Percentiles rank a stretch among this genome's conserved stretches.
phyloP scores from a whole-genome alignment of 805 yeast genomes.

The Suhomyces sp. region DNA sequence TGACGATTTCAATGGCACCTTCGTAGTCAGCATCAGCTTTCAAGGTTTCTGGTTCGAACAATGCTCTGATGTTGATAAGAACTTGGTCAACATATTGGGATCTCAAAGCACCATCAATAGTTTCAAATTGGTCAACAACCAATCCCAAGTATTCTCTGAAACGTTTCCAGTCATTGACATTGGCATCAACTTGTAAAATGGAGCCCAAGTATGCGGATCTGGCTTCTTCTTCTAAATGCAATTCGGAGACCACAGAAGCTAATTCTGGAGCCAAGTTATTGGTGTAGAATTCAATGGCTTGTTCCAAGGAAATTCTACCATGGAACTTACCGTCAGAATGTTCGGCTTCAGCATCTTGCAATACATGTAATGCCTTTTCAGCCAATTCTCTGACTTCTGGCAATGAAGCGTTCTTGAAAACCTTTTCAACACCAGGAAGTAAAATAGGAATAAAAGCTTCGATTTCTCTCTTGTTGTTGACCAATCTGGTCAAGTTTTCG shows the following conservation, averaged over 20 bases:
- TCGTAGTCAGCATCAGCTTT: constrained; percentile 57
- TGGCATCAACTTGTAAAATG: constrained; percentile 40
- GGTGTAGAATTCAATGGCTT: constrained; percentile 47
- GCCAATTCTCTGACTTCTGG: constrained; percentile 97
- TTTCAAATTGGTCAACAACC: constrained; percentile 20
- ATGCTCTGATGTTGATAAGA: constrained; percentile 48
- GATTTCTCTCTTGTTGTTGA: constrained; percentile 89
- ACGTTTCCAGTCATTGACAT: constrained; percentile 48
- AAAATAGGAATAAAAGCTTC: constrained; percentile 82
- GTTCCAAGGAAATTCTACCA: constrained; percentile 63
- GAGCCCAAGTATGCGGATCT: constrained; percentile 48
- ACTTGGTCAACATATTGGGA: constrained; percentile 43
- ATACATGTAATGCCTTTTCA: constrained; percentile 75
- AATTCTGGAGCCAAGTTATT: constrained; percentile 17
- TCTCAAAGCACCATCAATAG: constrained; percentile 25
- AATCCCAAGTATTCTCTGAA: constrained; percentile 53
- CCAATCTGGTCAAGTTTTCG: constrained; percentile 92
- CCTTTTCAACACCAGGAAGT: constrained; percentile 89
- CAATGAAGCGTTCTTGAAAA: constrained; percentile 83
- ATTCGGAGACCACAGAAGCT: constrained; percentile 12
- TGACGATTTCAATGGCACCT: constrained; percentile 88
- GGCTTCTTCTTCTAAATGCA: constrained; percentile 33
- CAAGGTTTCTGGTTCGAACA: constrained; percentile 48
- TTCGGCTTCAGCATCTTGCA: constrained; percentile 75
- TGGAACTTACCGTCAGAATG: constrained; percentile 70